Base-by-base conservation (phyloP, 768 basidiomycete genomes). In the Leucosporidium scottii region DNA sequence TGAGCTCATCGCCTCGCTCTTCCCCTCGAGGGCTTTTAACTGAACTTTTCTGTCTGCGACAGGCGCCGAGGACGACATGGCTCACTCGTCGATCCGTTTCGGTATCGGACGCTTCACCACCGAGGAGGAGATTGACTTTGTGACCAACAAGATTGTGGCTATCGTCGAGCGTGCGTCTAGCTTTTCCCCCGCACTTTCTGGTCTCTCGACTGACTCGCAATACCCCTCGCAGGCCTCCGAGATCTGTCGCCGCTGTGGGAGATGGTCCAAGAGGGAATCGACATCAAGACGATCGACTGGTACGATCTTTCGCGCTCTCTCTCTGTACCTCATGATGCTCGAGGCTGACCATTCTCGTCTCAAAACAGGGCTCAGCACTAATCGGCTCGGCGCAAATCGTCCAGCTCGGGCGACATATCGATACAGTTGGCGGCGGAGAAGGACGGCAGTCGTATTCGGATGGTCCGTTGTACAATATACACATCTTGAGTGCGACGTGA, bases 191-290 rank as follows among this genome's bases (percentile, higher is more conserved):
- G 4, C 23, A 1, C 30, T 54, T 18, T 3, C n/a, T 36, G 18
- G 15, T 36, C 9, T 31, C 58, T 36, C 39, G 25, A 25, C 27
- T 66, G 48, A 44, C 25, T 3, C 20, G 3, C 44, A 2, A 3
- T n/a, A 7, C 25, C n/a, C n/a, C n/a, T 17, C 30, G 25, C 48
- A 66, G 65, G 83, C 70, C 83, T 99, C 71, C 85, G 94, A 60
- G 94, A 99, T 68, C 92, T 99, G 91, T 93, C 91, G 76, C 96
- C 96, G 44, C 80, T 99, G 62, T 99, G 94, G 94, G 96, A 99
- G 81, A 97, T 99, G 93, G 93, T 98, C 21, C 92, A 96, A 80
- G 96, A 98, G 77, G 94, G 94, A 53, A 93, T 98, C 67, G 96
- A 99, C 78, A 85, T 98, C 74, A 92, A 86, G 76, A 83, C 88